Base-by-base conservation (phyloP, 1,139 yeast species). In the Pichia sp. region DNA sequence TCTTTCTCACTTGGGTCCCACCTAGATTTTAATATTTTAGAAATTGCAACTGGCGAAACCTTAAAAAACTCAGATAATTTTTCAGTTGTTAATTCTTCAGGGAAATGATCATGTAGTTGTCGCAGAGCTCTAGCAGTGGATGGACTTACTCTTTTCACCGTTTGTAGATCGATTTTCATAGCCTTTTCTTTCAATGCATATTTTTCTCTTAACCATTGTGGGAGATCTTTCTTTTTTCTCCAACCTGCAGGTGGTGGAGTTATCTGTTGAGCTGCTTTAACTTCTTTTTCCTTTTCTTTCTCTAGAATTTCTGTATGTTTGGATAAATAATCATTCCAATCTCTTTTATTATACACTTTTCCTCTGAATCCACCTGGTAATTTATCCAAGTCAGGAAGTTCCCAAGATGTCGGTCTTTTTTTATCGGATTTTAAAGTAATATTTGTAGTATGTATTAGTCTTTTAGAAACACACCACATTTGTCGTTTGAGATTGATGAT, bases 21-120 rank as follows among this genome's bases (percentile, higher is more conserved):
- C 29, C 71, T 75, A 6, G 94, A 79, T 55, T 75, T 79, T 47
- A 89, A 60, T 10, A 89, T 86, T 47, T 96, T 70, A 44, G 96
- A 65, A 1, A 88, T 74, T 0, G 93, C 86, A 51, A 88, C 95
- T 0, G 95, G 93, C 1, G 94, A 82, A 4, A 87, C 71, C 42
- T 72, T 67, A 60, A 82, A 88, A 55, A 74, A 72, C 28, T 70
- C 66, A 0, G 91, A 82, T 15, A 89, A 61, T 37, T 79, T 82
- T 2, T 69, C 65, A 1, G 81, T 72, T 9, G 72, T 73, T 43
- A 85, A 51, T 22, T 56, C 60, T 23, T 74, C 70, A 0, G 96
- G 96, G 51, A 61, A 56, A 34, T 61, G 50, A 23, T 63, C 62
- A 49, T 77, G 80, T 33, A 88, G 56, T 10, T 68, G 59, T 40